phyloP scores from a whole-genome alignment of 441 rosid species.

The Cnidoscolus chayamansa region DNA sequence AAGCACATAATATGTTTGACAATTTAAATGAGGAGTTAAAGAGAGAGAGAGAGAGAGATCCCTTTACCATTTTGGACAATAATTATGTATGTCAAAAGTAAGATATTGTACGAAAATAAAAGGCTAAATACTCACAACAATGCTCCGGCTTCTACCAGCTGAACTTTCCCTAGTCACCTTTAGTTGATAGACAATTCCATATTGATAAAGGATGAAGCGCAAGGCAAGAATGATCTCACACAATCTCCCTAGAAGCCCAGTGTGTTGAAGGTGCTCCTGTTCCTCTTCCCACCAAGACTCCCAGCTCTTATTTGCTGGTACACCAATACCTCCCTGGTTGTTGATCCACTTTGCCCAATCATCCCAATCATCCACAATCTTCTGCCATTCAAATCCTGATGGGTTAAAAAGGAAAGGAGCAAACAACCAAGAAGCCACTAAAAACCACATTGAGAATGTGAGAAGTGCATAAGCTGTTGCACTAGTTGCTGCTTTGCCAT shows the following conservation, averaged over 20 bases:
- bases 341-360: slow-evolving; percentile 94
- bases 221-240: slow-evolving; percentile 74
- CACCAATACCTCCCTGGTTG: slow-evolving; percentile 90
- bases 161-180: slow-evolving; percentile 49
- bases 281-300: slow-evolving; percentile 99
- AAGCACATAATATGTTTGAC: background rate
- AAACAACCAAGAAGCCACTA: slow-evolving; percentile 78
- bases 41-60: background rate
- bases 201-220: slow-evolving; percentile 76
- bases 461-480: slow-evolving; percentile 40
- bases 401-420: slow-evolving; percentile 89
- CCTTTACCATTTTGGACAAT: background rate
- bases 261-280: slow-evolving; percentile 76
- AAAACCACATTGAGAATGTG: slow-evolving; percentile 81
- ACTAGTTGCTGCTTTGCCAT: slow-evolving; percentile 51
- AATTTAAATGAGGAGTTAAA: background rate
- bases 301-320: slow-evolving; percentile 91
- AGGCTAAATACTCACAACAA: slow-evolving; percentile 46
- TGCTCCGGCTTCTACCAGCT: slow-evolving; percentile 57
- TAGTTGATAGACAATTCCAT: slow-evolving; percentile 80
- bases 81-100: background rate
- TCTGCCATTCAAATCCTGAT: slow-evolving; percentile 94
- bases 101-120: background rate
- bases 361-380: slow-evolving; percentile 94
- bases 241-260: slow-evolving; percentile 62